phyloP scores from a whole-genome alignment of 768 basidiomycete genomes.

The Termitomyces titanicus region DNA sequence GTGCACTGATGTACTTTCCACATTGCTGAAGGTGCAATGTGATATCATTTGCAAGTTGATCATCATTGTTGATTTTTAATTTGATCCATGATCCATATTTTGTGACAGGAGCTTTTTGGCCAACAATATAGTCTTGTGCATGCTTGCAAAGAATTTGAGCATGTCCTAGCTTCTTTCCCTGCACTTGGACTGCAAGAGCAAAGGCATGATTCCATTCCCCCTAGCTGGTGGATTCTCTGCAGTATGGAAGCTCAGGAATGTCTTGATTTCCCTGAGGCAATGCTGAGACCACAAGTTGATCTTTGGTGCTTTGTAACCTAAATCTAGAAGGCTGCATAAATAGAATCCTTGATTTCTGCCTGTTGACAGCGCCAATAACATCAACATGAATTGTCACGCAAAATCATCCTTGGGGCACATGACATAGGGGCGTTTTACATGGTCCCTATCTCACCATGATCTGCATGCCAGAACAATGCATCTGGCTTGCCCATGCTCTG shows the following conservation, averaged over 20 bases:
- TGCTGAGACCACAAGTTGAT: background rate
- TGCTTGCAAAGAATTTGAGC: slow-evolving; percentile 15
- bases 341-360: too few species aligned
- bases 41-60: slow-evolving; percentile 14
- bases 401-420: too few species aligned
- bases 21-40: too few species aligned
- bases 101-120: slow-evolving; percentile 14
- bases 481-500: too few species aligned
- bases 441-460: too few species aligned
- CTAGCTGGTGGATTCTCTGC: background rate
- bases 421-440: too few species aligned
- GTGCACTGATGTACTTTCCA: slow-evolving; percentile 15
- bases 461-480: too few species aligned
- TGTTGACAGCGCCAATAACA: too few species aligned
- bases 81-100: slow-evolving; percentile 17
- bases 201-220: slow-evolving; percentile 8
- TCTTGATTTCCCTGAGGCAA: slow-evolving; percentile 8
- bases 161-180: slow-evolving; percentile 5
- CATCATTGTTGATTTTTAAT: slow-evolving; percentile 12
- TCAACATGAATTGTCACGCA: too few species aligned
- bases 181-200: background rate
- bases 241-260: slow-evolving; percentile 6
- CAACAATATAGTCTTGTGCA: slow-evolving; percentile 14
- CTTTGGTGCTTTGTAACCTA: slow-evolving; percentile 1
- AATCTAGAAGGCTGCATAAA: too few species aligned